A percentile compares a stretch with the other conserved stretches of the same genome.
Evolutionary conservation across 306 rosid species (phyloP).

Genomic region (Parietaria judaica): DNA sequence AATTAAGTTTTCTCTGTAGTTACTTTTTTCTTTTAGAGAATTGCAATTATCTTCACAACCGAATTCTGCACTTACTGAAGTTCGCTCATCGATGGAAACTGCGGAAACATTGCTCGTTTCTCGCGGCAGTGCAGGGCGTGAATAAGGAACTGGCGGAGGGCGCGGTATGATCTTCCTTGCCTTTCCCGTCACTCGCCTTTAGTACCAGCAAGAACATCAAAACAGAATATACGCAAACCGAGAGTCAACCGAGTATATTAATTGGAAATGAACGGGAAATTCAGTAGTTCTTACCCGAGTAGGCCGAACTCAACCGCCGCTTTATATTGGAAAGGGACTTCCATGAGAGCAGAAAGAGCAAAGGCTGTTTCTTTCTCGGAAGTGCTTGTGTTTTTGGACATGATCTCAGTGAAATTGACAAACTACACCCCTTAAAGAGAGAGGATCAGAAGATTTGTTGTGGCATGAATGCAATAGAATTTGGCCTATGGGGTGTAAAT

Average conservation of each 20-base stretch:
- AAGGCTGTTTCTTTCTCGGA: slow-evolving; percentile 71
- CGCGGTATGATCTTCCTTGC: slow-evolving; percentile 49
- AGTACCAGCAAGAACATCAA: slow-evolving; percentile 12
- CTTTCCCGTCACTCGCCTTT: slow-evolving; percentile 53
- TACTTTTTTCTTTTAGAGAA: too few species aligned
- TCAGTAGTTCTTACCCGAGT: slow-evolving; percentile 44
- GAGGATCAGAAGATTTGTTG: slow-evolving; percentile 3
- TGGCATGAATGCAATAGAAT: background rate
- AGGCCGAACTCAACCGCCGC: slow-evolving; percentile 48
- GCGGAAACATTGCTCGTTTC: slow-evolving; percentile 25
- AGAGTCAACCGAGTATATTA: background rate
- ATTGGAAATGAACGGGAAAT: background rate
- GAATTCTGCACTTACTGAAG: slow-evolving; percentile 30
- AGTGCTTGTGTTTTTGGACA: slow-evolving; percentile 30
- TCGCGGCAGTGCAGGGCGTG: slow-evolving; percentile 26
- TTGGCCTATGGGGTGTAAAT: background rate
- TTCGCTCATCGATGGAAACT: slow-evolving; percentile 33
- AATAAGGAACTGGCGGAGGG: slow-evolving; percentile 59
- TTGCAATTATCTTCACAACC: too few species aligned
- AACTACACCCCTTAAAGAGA: slow-evolving; percentile 37
- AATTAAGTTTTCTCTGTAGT: too few species aligned
- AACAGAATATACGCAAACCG: slow-evolving; percentile 1
- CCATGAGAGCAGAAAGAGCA: slow-evolving; percentile 95
- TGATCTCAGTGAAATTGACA: slow-evolving; percentile 71
- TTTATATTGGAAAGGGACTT: slow-evolving; percentile 84